A percentile compares a stretch with the other conserved stretches of the same genome.
Conservation (phyloP, 2,329 filamentous ascomycete species). For the Canariomyces notabilis region DNA sequence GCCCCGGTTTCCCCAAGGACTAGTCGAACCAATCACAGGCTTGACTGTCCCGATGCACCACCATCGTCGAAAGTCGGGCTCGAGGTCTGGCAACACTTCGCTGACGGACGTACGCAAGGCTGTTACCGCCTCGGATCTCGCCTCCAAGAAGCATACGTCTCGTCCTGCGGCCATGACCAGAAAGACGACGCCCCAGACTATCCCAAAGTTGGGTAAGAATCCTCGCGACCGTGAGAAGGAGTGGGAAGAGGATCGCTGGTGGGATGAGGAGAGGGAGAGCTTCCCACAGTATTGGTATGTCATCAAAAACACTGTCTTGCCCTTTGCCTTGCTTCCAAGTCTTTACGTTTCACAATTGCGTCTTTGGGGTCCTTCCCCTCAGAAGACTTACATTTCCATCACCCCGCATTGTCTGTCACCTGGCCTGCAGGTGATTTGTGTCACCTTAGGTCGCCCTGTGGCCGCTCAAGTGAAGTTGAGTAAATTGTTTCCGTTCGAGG, state of each 20-base stretch:
- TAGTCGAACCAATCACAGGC: conserved; percentile 20
- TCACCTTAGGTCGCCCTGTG: conserved; percentile 12
- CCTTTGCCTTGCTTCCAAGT: conserved; percentile 19
- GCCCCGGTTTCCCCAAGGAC: conserved; percentile 9
- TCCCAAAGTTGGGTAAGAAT: conserved; percentile 47
- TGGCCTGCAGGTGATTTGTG: conserved; percentile 28
- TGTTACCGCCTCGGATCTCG: conserved; percentile 39
- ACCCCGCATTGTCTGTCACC: conserved; percentile 31
- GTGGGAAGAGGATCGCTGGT: conserved; percentile 44
- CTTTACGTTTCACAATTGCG: conserved; percentile 17
- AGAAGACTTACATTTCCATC: conserved; percentile 24
- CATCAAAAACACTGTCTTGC: conserved; percentile 13
- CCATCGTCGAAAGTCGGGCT: conserved; percentile 52
- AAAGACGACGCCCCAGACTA: conserved; percentile 35
- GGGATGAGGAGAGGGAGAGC: conserved; percentile 55
- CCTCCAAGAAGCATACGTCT: conserved; percentile 36
- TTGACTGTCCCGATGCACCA: conserved; percentile 46
- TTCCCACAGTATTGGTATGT: conserved; percentile 63
- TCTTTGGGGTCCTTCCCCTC: conserved; percentile 13
- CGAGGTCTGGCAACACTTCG: conserved; percentile 47
- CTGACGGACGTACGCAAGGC: conserved; percentile 52
- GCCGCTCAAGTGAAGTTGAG: conserved; percentile 15
- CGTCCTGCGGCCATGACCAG: conserved; percentile 42
- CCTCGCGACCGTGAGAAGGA: conserved; percentile 48
- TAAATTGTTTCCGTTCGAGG: conserved; percentile 8